phyloP scores from a whole-genome alignment of 257 asterid species.

The Lavandula angustifolia region DNA sequence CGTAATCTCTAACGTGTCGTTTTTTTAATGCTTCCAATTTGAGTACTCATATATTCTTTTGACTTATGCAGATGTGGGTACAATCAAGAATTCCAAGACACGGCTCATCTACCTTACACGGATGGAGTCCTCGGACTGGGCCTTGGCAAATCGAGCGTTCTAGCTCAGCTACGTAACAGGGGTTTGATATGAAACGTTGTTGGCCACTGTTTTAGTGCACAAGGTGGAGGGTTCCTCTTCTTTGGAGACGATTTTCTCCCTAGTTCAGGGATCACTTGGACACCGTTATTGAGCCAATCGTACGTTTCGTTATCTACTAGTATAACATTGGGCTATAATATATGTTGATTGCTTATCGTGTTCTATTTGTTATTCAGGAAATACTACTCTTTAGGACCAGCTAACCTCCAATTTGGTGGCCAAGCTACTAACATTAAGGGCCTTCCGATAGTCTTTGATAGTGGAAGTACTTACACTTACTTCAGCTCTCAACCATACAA shows the following conservation, averaged over 20 bases:
- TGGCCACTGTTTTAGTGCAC: slow-evolving; percentile 79
- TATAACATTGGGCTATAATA: background rate
- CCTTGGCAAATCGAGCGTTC: slow-evolving; percentile 69
- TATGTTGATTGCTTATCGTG: slow-evolving; percentile 2
- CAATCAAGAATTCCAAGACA: slow-evolving; percentile 67
- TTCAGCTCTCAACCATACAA: slow-evolving; percentile 53
- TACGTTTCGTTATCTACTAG: slow-evolving; percentile 30
- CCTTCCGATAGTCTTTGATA: slow-evolving; percentile 56
- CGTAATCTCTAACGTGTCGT: background rate
- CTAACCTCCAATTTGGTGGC: slow-evolving; percentile 50
- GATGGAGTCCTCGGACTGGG: slow-evolving; percentile 99
- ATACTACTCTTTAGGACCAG: slow-evolving; percentile 55
- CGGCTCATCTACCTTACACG: slow-evolving; percentile 50
- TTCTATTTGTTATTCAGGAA: slow-evolving; percentile 43
- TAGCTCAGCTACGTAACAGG: slow-evolving; percentile 54
- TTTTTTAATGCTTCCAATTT: background rate
- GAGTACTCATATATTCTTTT: background rate
- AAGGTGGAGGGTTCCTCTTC: slow-evolving; percentile 85
- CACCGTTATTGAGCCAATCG: slow-evolving; percentile 49
- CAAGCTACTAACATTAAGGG: slow-evolving; percentile 51
- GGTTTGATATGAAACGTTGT: slow-evolving; percentile 66
- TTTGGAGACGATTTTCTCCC: slow-evolving; percentile 80
- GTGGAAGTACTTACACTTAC: slow-evolving; percentile 76
- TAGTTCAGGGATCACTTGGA: slow-evolving; percentile 63
- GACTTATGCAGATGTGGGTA: slow-evolving; percentile 76